Conservation (phyloP, 352 stramenopile species). For the Pythium angustatum region DNA sequence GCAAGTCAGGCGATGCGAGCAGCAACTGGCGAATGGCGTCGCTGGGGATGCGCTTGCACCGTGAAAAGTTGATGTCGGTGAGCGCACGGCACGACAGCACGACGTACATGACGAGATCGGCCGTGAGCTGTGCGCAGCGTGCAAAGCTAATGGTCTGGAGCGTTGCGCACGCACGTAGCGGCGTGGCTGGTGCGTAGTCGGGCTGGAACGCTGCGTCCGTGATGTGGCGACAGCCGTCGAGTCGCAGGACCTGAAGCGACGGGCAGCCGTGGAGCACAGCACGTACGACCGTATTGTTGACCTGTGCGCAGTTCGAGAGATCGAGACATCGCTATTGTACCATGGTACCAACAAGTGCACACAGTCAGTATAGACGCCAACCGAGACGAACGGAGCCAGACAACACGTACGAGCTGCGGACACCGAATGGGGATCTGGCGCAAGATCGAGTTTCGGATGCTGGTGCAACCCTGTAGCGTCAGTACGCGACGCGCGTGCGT, state of each 20-base stretch:
- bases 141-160: slow-evolving; percentile 79
- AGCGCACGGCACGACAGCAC: slow-evolving; percentile 77
- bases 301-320: slow-evolving; percentile 83
- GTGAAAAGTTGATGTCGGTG: slow-evolving; percentile 77
- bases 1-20: slow-evolving; percentile 51
- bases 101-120: slow-evolving; percentile 75
- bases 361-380: not conserved
- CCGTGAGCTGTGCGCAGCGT: slow-evolving; percentile 80
- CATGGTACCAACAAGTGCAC: not conserved
- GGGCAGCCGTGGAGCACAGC: slow-evolving; percentile 77
- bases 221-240: slow-evolving; percentile 86
- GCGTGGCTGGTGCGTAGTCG: slow-evolving; percentile 72
- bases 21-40: slow-evolving; percentile 74
- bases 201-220: slow-evolving; percentile 87
- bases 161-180: slow-evolving; percentile 69
- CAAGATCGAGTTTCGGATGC: slow-evolving; percentile 86
- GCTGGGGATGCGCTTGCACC: slow-evolving; percentile 82
- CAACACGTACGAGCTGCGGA: slow-evolving; percentile 65
- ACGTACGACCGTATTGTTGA: slow-evolving; percentile 85
- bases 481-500: slow-evolving; percentile 74
- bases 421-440: slow-evolving; percentile 85
- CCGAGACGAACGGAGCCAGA: not conserved
- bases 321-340: slow-evolving; percentile 67
- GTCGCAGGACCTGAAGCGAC: slow-evolving; percentile 72
- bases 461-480: slow-evolving; percentile 64